Evolutionary conservation across 169 alveolate genomes (phyloP).

Genomic region (Eimeria praecox): DNA sequence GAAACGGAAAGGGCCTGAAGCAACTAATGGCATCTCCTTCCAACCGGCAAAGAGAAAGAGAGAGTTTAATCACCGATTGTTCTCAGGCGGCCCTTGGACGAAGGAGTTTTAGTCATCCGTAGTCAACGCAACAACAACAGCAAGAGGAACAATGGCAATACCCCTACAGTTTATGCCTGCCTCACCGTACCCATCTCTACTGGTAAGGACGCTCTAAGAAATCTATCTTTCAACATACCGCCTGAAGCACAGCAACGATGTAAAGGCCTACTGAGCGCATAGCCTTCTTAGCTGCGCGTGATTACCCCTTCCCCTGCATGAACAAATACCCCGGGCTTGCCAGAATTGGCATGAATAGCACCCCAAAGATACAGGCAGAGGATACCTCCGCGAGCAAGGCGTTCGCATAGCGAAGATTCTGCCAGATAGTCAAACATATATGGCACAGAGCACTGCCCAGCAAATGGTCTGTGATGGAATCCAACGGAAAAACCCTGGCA

Average conservation of each 20-base stretch:
- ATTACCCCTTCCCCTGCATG: background rate
- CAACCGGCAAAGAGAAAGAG: background rate
- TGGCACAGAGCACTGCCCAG: background rate
- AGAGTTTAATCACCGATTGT: background rate
- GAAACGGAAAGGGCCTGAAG: background rate
- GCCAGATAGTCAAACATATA: background rate
- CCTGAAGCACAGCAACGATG: background rate
- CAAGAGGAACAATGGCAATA: background rate
- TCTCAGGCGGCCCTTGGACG: background rate
- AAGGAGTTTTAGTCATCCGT: background rate
- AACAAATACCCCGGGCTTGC: background rate
- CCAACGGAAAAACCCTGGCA: background rate
- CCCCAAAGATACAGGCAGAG: background rate
- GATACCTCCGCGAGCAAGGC: background rate
- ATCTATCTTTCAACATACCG: background rate
- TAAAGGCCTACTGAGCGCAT: background rate
- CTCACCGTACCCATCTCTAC: background rate
- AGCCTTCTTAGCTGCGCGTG: background rate
- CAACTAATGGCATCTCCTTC: background rate
- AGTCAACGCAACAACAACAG: background rate
- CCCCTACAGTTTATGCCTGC: background rate
- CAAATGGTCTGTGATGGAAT: background rate
- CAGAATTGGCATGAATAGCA: background rate
- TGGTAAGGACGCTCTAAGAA: background rate
- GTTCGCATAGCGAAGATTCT: background rate